A percentile compares a stretch with the other conserved stretches of the same genome.
These are phyloP conservation scores for Dissophora ornata DNA, from an alignment of 192 early-diverging fungal species.

Conservation along the genomic window DNA sequence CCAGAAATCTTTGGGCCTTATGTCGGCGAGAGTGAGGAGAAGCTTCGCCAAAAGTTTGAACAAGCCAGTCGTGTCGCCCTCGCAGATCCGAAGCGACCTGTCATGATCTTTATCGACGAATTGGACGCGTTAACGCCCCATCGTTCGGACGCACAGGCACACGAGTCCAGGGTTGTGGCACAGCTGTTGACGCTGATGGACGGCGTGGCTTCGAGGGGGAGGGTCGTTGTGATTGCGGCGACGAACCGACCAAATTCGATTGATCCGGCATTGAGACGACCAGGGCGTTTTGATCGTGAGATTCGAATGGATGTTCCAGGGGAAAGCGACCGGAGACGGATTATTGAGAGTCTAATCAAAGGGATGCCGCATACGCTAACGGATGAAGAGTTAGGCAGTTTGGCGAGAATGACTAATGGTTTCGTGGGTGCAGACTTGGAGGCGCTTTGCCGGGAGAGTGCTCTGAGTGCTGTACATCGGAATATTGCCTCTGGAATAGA, in stretches of 20 bases:
- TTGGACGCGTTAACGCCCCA: slow-evolving; percentile 85
- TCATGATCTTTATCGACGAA: slow-evolving; percentile 98
- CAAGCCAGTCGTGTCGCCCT: slow-evolving; percentile 67
- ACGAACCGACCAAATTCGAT: slow-evolving; percentile 90
- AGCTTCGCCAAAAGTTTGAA: slow-evolving; percentile 75
- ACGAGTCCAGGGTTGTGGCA: slow-evolving; percentile 85
- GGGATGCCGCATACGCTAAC: slow-evolving; percentile 59
- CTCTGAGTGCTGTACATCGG: slow-evolving; percentile 63
- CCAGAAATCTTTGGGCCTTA: slow-evolving; percentile 86
- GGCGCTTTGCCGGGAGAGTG: slow-evolving; percentile 86
- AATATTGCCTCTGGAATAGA: slow-evolving; percentile 19
- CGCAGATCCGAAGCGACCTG: slow-evolving; percentile 49
- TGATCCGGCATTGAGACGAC: slow-evolving; percentile 84
- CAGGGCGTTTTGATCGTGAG: slow-evolving; percentile 91
- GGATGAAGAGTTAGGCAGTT: slow-evolving; percentile 18
- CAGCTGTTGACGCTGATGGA: slow-evolving; percentile 94
- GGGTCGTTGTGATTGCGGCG: slow-evolving; percentile 84
- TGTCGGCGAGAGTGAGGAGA: slow-evolving; percentile 89
- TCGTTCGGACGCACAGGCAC: slow-evolving; percentile 65
- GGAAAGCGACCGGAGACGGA: slow-evolving; percentile 66
- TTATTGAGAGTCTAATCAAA: slow-evolving; percentile 69
- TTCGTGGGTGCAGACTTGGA: slow-evolving; percentile 95
- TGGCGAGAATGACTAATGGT: slow-evolving; percentile 82
- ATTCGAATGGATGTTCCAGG: slow-evolving; percentile 82
- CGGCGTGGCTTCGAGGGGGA: slow-evolving; percentile 71